Percentiles rank a stretch among this genome's conserved stretches.
Conservation (phyloP, 805 yeast species). For the Ogataea ganodermae region DNA sequence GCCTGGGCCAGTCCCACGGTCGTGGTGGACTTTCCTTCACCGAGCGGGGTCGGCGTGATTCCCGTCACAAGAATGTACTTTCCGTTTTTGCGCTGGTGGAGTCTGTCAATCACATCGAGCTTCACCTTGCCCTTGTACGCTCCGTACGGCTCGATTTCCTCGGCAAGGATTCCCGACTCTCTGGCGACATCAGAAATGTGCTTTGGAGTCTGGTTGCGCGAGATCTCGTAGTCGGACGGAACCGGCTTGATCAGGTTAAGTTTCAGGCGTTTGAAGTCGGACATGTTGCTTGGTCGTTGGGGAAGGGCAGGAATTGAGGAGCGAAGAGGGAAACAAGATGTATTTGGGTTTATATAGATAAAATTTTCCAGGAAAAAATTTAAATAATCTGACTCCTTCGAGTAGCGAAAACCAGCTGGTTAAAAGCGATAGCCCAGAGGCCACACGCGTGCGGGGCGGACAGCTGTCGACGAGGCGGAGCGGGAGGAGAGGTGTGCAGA, state of each 20-base stretch:
- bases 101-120: constrained; percentile 67
- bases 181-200: constrained; percentile 70
- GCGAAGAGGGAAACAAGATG: too few relatives aligned
- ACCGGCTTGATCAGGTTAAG: constrained; percentile 57
- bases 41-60: constrained; percentile 96
- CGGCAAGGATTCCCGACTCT: constrained; percentile 77
- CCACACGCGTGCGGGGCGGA: too few relatives aligned
- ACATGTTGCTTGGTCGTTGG: constrained; percentile 20
- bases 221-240: constrained; percentile 88
- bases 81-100: constrained; percentile 66
- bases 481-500: too few relatives aligned
- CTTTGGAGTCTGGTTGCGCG: constrained; percentile 87
- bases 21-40: constrained; percentile 97
- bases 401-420: too few relatives aligned
- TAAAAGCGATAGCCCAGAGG: too few relatives aligned
- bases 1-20: constrained; percentile 98
- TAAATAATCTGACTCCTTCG: background rate
- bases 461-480: too few relatives aligned
- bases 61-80: constrained; percentile 93
- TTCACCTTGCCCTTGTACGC: constrained; percentile 87
- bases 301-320: background rate
- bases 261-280: constrained; percentile 40
- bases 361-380: too few relatives aligned
- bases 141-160: constrained; percentile 87
- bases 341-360: too few relatives aligned